Percentiles rank a stretch among this genome's conserved stretches.
Evolutionary conservation across 2,329 filamentous ascomycete species (phyloP).

Genomic region (Magnaporthiopsis poae): DNA sequence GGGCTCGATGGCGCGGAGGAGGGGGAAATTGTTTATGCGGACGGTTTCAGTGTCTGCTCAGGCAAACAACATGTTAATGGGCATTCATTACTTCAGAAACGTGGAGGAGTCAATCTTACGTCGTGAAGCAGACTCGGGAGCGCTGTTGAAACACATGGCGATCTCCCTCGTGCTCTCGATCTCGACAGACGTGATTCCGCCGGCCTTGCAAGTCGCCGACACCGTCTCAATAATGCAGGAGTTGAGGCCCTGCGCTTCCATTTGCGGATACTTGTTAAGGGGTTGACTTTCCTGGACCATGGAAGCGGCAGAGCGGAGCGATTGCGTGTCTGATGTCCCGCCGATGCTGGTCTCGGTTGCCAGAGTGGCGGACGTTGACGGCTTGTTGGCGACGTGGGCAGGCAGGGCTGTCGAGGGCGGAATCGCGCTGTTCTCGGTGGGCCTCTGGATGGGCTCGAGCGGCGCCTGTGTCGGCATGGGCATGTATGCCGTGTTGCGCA

Average conservation of each 20-base stretch:
- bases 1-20: slow-evolving; percentile 84
- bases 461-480: slow-evolving; percentile 28
- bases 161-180: slow-evolving; percentile 82
- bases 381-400: slow-evolving; percentile 23
- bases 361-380: slow-evolving; percentile 43
- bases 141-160: slow-evolving; percentile 68
- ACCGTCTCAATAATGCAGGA: slow-evolving; percentile 86
- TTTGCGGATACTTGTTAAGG: slow-evolving; percentile 70
- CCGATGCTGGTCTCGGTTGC: slow-evolving; percentile 53
- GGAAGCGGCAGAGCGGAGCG: slow-evolving; percentile 79
- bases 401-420: slow-evolving; percentile 23
- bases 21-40: slow-evolving; percentile 75
- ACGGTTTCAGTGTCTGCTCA: slow-evolving; percentile 52
- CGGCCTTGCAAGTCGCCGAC: slow-evolving; percentile 72
- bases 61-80: slow-evolving; percentile 7
- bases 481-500: slow-evolving; percentile 81
- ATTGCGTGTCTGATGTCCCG: slow-evolving; percentile 71
- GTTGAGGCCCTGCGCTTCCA: slow-evolving; percentile 70
- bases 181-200: slow-evolving; percentile 58
- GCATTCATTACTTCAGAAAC: not conserved
- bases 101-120: slow-evolving; percentile 32
- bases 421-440: slow-evolving; percentile 1
- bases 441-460: not conserved
- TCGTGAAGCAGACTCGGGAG: slow-evolving; percentile 36
- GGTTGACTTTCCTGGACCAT: slow-evolving; percentile 48